Base-by-base conservation (phyloP, 2,329 filamentous ascomycete genomes). In the Ceratocystis papillata region DNA sequence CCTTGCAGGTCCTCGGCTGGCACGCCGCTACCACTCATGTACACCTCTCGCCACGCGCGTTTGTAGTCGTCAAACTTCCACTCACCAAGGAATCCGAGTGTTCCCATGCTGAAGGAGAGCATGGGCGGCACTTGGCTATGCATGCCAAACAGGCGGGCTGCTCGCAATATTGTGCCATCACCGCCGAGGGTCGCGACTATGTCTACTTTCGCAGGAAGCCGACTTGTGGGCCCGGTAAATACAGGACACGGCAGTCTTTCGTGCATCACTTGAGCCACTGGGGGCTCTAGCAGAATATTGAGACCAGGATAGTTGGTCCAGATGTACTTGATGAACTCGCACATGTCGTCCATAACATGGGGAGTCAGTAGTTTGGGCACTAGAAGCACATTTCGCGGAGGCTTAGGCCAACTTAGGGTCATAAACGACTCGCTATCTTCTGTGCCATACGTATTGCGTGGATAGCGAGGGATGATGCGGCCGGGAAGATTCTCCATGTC, bases 31-130 rank as follows among this genome's bases (percentile, higher is more conserved):
- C 83, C 83, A 71, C 81, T 84, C 88, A 96, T 95, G 77, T 95
- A 96, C 64, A 94, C 90, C 73, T 96, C 90, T 62, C 90, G 81
- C 78, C 95, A 96, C 0, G 94, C 94, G 62, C 89, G 83, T 76
- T 96, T 96, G 77, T 95, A 90, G 72, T 97, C 92, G 5, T 81
- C 80, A 73, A 97, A 97, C 72, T 94, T 95, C 92, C 93, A 99
- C 76, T 97, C 93, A 17, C 93, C 92, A 6, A 99, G 78, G 70
- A 99, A 99, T 0, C 94, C 94, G 0, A 99, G 79, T 0, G 93
- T 95, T 5, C 94, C 94, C 90, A 99, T 96, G 73, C 91, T 96
- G 73, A 99, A 99, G 1, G 90, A 91, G 6, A 99, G 79, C 44
- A 99, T 88, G 0, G 94, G 94, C 0, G 94, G 94, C 0, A 99